Evolutionary conservation across 2,329 filamentous ascomycete species (phyloP), one percentile per base, ranked within the genome.

Genomic region (Trichoderma gracile): DNA sequence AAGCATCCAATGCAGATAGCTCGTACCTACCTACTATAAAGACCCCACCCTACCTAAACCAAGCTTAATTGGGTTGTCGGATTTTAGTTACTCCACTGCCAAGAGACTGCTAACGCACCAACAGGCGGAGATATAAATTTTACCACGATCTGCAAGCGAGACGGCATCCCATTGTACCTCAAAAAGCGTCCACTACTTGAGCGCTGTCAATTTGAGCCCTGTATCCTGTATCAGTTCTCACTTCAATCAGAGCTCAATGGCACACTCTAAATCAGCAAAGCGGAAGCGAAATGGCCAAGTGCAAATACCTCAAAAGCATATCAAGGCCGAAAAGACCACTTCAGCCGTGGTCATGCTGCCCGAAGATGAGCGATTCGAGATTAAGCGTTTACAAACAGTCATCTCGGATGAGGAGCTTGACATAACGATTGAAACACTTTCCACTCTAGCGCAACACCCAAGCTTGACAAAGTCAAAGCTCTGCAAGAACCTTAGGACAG

Each of bases 361-460:
- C 14, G 74, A 78, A 33, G 77, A 78, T 52, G 72, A 73, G 43
- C 65, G 68, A 3, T 68, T 75, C 59, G 81, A 82, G 66, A 79
- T 82, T n/a, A 82, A 79, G 69, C 84, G 73, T 55, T 75, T 87
- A 3, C 77, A 81, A 59, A 80, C 81, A 0, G 75, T 88, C 65
- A 79, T 86, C n/a, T 85, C 85, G 2, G 78, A 81, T 17, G 87
- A 89, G 68, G 88, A 91, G 67, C 80, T 91, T 62, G 88, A 89
- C 52, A 84, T 90, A 64, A 81, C 87, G 1, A 80, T 89, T 63
- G 88, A 90, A 38, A 90, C 87, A 0, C 79, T 91, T 30, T 78
- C 77, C 2, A 80, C 83, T 0, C 79, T 90, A 12, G 76, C 86
- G 0, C 76, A 83, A 64, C 82, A 89, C 67, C 88, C 88, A 0